Evolutionary conservation across 495 filamentous ascomycete species (phyloP).

Genomic region (Lentithecium fluviatile): DNA sequence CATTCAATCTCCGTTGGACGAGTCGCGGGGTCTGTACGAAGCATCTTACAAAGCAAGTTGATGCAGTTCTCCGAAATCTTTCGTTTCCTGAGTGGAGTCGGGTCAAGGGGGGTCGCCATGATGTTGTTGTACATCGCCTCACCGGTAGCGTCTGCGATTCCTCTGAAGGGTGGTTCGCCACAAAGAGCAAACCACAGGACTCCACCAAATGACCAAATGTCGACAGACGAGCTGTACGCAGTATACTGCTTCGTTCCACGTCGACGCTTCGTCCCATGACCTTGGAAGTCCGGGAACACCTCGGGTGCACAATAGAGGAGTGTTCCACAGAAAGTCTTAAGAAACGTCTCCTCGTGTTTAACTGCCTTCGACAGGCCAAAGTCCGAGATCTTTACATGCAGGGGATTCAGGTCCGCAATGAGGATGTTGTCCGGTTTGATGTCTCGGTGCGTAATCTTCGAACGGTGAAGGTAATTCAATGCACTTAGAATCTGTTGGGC

Average conservation of each 20-base stretch:
- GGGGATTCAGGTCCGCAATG: constrained; percentile 66
- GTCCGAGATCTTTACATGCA: constrained; percentile 87
- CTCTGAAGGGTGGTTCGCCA: constrained; percentile 73
- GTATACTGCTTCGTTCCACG: constrained; percentile 49
- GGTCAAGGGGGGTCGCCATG: constrained; percentile 69
- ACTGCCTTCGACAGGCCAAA: constrained; percentile 95
- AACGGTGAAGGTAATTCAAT: constrained; percentile 80
- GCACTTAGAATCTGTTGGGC: constrained; percentile 75
- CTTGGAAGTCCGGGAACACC: constrained; percentile 78
- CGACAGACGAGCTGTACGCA: constrained; percentile 79
- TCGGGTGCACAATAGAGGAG: constrained; percentile 95
- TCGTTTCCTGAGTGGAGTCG: constrained; percentile 52
- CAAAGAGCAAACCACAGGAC: constrained; percentile 82
- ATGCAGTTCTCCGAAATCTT: constrained; percentile 64
- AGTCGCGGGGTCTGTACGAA: constrained; percentile 66
- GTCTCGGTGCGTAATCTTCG: constrained; percentile 90
- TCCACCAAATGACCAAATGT: constrained; percentile 91
- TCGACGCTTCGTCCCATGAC: constrained; percentile 50
- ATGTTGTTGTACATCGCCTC: constrained; percentile 74
- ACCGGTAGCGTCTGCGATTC: constrained; percentile 57
- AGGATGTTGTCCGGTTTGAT: constrained; percentile 98
- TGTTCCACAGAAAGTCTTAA: constrained; percentile 95
- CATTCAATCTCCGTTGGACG: constrained; percentile 66
- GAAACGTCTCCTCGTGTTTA: constrained; percentile 79
- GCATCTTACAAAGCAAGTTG: constrained; percentile 71